Evolutionary conservation across 1,139 yeast genomes (phyloP).

Genomic region (Maudiozyma humilis): DNA sequence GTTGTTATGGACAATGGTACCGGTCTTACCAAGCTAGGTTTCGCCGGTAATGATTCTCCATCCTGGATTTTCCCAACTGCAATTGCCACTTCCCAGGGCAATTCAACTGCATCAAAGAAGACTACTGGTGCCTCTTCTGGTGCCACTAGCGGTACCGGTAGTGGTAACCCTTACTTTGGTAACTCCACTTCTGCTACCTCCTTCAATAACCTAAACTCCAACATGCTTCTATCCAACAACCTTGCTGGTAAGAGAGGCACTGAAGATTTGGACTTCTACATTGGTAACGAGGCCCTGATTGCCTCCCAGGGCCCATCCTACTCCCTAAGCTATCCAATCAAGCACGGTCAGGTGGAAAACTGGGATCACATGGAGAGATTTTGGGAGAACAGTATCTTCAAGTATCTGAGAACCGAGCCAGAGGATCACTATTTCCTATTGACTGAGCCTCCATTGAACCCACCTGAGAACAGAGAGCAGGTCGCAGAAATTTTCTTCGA

Average conservation of each 20-base stretch:
- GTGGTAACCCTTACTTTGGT: constrained; percentile 26
- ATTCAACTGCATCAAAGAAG: constrained; percentile 15
- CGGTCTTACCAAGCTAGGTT: constrained; percentile 93
- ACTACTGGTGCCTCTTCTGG: constrained; percentile 20
- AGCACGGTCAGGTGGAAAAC: constrained; percentile 95
- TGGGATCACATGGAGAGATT: constrained; percentile 99
- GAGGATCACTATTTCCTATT: constrained; percentile 93
- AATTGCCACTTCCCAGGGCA: constrained; percentile 58
- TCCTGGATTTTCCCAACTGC: constrained; percentile 97
- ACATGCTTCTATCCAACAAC: constrained; percentile 37
- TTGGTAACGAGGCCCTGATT: constrained; percentile 88
- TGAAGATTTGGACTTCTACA: constrained; percentile 88
- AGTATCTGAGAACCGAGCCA: constrained; percentile 93
- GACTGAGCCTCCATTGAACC: constrained; percentile 97
- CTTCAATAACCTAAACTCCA: constrained; percentile 24
- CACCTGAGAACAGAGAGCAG: constrained; percentile 97
- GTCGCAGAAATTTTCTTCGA: constrained; percentile 99
- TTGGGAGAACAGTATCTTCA: constrained; percentile 96
- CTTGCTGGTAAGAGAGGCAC: constrained; percentile 76
- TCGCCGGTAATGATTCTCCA: constrained; percentile 98
- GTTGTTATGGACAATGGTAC: constrained; percentile 94
- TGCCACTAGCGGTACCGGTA: constrained; percentile 17
- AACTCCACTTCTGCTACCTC: constrained; percentile 32
- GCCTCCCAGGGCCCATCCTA: constrained; percentile 90
- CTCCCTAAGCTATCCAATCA: constrained; percentile 82